phyloP scores from a whole-genome alignment of 371 early-diverging fungal species.

The Paraphysoderma sedebokerense region DNA sequence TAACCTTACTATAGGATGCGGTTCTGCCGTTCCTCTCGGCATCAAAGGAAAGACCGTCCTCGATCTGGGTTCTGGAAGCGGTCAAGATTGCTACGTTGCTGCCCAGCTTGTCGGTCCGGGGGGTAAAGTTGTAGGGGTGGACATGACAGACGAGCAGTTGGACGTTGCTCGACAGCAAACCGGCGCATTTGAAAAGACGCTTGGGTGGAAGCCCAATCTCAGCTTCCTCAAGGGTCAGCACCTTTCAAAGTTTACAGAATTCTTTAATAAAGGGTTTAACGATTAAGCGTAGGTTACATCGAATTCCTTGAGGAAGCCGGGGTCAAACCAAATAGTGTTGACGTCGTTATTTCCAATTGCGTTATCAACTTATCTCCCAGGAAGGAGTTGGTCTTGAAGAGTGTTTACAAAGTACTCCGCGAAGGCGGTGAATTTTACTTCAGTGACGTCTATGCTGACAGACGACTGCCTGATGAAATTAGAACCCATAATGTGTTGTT shows the following conservation, averaged over 20 bases:
- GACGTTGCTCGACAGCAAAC: constrained; percentile 15
- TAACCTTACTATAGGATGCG: too few species aligned
- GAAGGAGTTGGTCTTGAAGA: constrained; percentile 15
- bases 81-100: constrained; percentile 29
- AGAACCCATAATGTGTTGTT: constrained; percentile 17
- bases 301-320: constrained; percentile 10
- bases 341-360: constrained; percentile 24
- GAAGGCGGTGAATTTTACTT: constrained; percentile 18
- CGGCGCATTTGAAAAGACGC: constrained; percentile 4
- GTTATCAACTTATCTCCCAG: constrained; percentile 27
- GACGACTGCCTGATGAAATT: constrained; percentile 18
- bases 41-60: constrained; percentile 25
- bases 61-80: constrained; percentile 26
- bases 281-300: too few species aligned
- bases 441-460: constrained; percentile 22
- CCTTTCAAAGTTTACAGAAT: too few species aligned
- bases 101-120: constrained; percentile 19
- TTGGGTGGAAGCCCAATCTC: constrained; percentile 20
- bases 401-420: background rate
- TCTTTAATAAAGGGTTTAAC: too few species aligned
- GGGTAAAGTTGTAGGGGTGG: constrained; percentile 22
- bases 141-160: constrained; percentile 30
- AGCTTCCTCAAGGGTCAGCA: constrained; percentile 16
- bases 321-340: constrained; percentile 16
- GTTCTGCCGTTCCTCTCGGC: constrained; percentile 22